Base-by-base conservation (phyloP, 441 rosid species). In the Syzygium malaccense region DNA sequence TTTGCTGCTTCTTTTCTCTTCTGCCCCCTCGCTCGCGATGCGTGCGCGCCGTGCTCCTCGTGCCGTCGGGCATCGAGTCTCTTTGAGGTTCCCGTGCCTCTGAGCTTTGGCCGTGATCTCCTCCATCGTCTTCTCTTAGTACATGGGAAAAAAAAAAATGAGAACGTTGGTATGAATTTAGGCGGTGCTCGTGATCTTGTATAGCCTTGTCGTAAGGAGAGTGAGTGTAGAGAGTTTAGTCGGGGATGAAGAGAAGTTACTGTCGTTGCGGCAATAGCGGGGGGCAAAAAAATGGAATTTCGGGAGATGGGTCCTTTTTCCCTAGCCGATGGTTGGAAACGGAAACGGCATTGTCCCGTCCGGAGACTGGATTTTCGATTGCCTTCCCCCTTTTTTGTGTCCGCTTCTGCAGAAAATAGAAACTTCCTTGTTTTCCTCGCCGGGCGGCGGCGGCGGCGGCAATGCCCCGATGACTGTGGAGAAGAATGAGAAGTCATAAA, bases 401-500 rank as follows among this genome's bases (percentile, higher is more conserved):
- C 17, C 0, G 28, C 4, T 68, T 33, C 0, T 3, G 14, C 13
- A 14, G 2, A 6, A 41, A 37, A 41, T 75, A 75, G 51, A 23
- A 75, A 75, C 51, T 75, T 3, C 5, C 1, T 45, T 2, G 2
- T 75, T 41, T 41, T 6, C 0, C 9, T 45, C 48, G 48, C 48
- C 48, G 2, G 48, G 48, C 1, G 48, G 37, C 1, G 14, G 7
- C 0, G 14, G 26, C 11, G 4, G 0, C 14, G 1, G 4, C 1
- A 0, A 2, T 23, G 51, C 1, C 3, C 0, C 5, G 9, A 20
- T 75, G 18, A 1, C 10, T 1, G 1, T 12, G 51, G 28, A 71
- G 4, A 37, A 75, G n/a, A 12, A 71, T 5, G 10, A 25, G 28
- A 11, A 5, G 51, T 41, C 13, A 75, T 75, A 6, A 64, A 75